phyloP scores from a whole-genome alignment of 2,329 filamentous ascomycete species.

The Epichloe uncinata region DNA sequence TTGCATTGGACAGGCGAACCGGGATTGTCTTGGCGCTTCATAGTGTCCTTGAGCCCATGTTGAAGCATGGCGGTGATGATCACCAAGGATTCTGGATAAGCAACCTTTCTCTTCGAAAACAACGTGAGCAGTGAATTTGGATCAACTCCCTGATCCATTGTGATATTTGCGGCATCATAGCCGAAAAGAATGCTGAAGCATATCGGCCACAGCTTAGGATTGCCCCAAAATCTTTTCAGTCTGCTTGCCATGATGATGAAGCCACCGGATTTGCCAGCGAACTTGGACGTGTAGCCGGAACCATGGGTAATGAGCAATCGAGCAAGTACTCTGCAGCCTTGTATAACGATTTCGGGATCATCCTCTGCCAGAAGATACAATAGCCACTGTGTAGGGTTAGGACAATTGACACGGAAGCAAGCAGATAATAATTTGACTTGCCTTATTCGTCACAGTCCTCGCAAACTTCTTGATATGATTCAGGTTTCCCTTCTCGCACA shows the following conservation, averaged over 20 bases:
- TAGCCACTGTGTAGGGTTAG: constrained; percentile 52
- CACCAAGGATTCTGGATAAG: constrained; percentile 63
- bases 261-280: constrained; percentile 70
- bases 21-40: constrained; percentile 47
- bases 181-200: constrained; percentile 85
- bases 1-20: constrained; percentile 32
- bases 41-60: constrained; percentile 60
- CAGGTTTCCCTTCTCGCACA: constrained; percentile 60
- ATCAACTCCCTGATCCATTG: constrained; percentile 62
- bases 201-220: constrained; percentile 72
- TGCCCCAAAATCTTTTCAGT: constrained; percentile 78
- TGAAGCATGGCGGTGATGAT: constrained; percentile 82
- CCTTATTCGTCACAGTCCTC: constrained; percentile 89
- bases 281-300: constrained; percentile 68
- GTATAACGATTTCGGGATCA: constrained; percentile 68
- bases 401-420: no score
- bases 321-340: constrained; percentile 71
- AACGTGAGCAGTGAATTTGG: constrained; percentile 59
- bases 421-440: constrained; percentile 23
- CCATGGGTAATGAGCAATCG: constrained; percentile 76
- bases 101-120: constrained; percentile 56
- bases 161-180: constrained; percentile 60
- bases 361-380: constrained; percentile 82
- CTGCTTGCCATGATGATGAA: constrained; percentile 75
- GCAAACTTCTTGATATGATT: constrained; percentile 75